Percentiles rank a stretch among this genome's conserved stretches.
Evolutionary conservation across 2,329 filamentous ascomycete species (phyloP).

Genomic region (Tolypocladium album): DNA sequence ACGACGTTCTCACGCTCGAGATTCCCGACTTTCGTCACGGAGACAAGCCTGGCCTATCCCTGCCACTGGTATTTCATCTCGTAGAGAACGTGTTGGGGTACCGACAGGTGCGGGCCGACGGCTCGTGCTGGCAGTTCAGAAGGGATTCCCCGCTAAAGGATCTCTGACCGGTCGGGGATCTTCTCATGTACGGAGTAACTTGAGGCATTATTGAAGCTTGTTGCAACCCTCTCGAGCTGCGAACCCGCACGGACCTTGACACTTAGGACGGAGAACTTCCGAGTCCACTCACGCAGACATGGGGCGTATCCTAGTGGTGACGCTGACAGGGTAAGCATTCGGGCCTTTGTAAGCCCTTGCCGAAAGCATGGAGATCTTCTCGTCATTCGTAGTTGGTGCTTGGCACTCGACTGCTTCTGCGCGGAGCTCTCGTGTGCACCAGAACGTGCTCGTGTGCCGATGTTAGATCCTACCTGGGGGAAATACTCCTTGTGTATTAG

Average conservation of each 20-base stretch:
- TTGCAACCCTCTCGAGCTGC: not conserved
- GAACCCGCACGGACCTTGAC: not conserved
- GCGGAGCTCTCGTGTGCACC: not conserved
- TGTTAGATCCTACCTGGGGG: not conserved
- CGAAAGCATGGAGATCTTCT: not conserved
- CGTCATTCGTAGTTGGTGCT: not conserved
- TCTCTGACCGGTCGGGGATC: not conserved
- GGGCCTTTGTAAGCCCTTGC: not conserved
- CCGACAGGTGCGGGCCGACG: slow-evolving; percentile 10
- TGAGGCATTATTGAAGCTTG: not conserved
- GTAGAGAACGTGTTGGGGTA: slow-evolving; percentile 38
- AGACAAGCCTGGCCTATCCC: slow-evolving; percentile 22
- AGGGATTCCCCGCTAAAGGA: slow-evolving; percentile 5
- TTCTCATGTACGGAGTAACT: not conserved
- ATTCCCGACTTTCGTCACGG: slow-evolving; percentile 20
- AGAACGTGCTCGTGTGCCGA: not conserved
- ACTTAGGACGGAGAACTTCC: not conserved
- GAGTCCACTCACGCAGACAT: not conserved
- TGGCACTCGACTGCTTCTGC: not conserved
- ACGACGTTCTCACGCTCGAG: slow-evolving; percentile 30
- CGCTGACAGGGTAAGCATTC: not conserved
- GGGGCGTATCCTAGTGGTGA: not conserved
- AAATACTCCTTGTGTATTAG: not conserved
- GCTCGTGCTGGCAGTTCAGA: slow-evolving; percentile 14
- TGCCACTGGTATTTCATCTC: slow-evolving; percentile 32